A percentile compares a stretch with the other conserved stretches of the same genome.
Conservation (phyloP, 495 filamentous ascomycete species). For the Talaromyces adpressus region DNA sequence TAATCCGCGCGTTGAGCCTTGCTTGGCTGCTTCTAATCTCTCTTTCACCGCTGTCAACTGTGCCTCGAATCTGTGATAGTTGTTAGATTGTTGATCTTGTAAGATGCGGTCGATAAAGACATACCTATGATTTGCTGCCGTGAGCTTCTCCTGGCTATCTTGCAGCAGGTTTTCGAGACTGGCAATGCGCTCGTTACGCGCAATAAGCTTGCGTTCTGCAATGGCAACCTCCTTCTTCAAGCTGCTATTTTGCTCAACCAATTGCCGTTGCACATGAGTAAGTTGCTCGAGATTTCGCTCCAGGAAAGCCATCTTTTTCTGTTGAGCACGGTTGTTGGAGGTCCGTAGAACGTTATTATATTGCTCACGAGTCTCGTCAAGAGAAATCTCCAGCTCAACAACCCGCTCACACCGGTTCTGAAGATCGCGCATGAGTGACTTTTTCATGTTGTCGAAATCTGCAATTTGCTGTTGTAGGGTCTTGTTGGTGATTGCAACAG, state of each 20-base stretch:
- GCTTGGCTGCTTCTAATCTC: conserved; percentile 90
- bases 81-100: conserved; percentile 8
- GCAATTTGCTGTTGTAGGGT: conserved; percentile 96
- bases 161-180: conserved; percentile 86
- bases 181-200: conserved; percentile 91
- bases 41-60: conserved; percentile 97
- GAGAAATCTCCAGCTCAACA: conserved; percentile 92
- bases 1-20: conserved; percentile 75
- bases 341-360: conserved; percentile 96
- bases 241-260: conserved; percentile 93
- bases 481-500: conserved; percentile 65
- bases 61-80: conserved; percentile 72
- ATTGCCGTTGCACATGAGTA: conserved; percentile 91
- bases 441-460: conserved; percentile 99
- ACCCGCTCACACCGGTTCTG: conserved; percentile 98
- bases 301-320: conserved; percentile 99
- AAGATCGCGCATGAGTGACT: conserved; percentile 95
- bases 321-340: conserved; percentile 94
- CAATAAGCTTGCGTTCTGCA: conserved; percentile 93
- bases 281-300: conserved; percentile 97
- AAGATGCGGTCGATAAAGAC: conserved; percentile 15
- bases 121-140: conserved; percentile 90
- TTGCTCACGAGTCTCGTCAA: conserved; percentile 95
- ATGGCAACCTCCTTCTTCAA: conserved; percentile 99
- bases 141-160: conserved; percentile 96